Percentiles rank a stretch among this genome's conserved stretches.
Evolutionary conservation across 768 basidiomycete species (phyloP).

Genomic region (Pulveroboletus ravenelii): DNA sequence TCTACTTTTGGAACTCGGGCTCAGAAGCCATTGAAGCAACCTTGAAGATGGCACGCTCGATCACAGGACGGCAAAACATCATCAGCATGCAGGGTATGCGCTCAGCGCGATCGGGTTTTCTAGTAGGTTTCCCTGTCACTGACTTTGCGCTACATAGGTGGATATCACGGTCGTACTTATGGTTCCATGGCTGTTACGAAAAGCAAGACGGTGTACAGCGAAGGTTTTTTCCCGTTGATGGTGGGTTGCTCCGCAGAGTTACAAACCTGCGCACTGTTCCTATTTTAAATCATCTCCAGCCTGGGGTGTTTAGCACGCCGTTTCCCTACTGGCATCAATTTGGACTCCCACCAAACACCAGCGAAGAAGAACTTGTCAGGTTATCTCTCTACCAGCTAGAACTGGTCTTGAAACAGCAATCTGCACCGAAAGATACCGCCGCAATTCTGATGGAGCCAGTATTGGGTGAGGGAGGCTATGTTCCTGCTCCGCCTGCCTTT

Average conservation of each 20-base stretch:
- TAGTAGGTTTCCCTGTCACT: background rate
- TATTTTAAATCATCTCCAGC: slow-evolving; percentile 39
- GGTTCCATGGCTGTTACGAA: slow-evolving; percentile 93
- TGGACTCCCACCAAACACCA: slow-evolving; percentile 51
- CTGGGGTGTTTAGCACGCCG: slow-evolving; percentile 74
- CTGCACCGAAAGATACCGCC: slow-evolving; percentile 79
- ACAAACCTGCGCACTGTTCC: background rate
- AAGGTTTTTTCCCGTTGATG: slow-evolving; percentile 79
- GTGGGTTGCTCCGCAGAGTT: slow-evolving; percentile 35
- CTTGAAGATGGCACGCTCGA: slow-evolving; percentile 76
- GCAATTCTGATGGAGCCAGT: slow-evolving; percentile 94
- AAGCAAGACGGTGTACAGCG: slow-evolving; percentile 88
- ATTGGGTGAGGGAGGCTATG: slow-evolving; percentile 93
- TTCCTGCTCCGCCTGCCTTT: slow-evolving; percentile 79
- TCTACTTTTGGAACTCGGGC: slow-evolving; percentile 98
- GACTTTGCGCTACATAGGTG: slow-evolving; percentile 38
- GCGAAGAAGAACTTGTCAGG: slow-evolving; percentile 52
- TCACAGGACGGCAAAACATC: slow-evolving; percentile 82
- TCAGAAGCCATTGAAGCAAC: slow-evolving; percentile 90
- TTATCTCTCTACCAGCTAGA: slow-evolving; percentile 77
- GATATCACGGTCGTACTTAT: slow-evolving; percentile 89
- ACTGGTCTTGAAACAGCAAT: slow-evolving; percentile 75
- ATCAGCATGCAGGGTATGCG: slow-evolving; percentile 79
- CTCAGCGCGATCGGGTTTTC: background rate
- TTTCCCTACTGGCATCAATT: slow-evolving; percentile 95